These are phyloP conservation scores for Acacia crassicarpa DNA, from an alignment of 306 rosid genomes.

Conservation along the genomic window DNA sequence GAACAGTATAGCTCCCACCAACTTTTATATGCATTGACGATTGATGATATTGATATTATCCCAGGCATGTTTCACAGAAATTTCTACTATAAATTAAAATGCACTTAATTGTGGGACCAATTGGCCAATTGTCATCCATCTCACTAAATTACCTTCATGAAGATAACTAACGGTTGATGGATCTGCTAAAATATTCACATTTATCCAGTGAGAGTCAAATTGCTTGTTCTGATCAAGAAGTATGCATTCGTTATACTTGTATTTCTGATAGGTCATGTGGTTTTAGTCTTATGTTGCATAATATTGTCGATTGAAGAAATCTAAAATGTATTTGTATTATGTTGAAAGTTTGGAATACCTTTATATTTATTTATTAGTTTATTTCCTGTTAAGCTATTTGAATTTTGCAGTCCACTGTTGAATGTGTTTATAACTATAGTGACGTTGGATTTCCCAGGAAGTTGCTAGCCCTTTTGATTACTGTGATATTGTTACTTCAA, in stretches of 20 bases:
- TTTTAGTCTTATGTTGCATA: not conserved
- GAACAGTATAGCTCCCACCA: not conserved
- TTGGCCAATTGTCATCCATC: not conserved
- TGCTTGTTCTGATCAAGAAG: conserved; percentile 14
- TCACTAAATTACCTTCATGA: not conserved
- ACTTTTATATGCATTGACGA: not conserved
- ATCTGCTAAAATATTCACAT: not conserved
- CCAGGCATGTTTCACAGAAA: not conserved
- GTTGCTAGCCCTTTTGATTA: conserved; percentile 12
- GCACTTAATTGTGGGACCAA: not conserved
- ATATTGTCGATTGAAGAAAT: not conserved
- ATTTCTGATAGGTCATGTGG: not conserved
- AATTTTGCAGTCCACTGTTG: not conserved
- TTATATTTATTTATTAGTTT: not conserved
- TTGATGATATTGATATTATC: not conserved
- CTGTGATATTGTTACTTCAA: conserved; percentile 21
- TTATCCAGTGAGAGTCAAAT: conserved; percentile 5
- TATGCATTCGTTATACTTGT: not conserved
- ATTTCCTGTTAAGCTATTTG: not conserved
- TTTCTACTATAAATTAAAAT: not conserved
- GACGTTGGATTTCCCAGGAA: not conserved
- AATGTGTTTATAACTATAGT: not conserved
- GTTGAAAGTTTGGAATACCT: not conserved
- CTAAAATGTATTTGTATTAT: not conserved
- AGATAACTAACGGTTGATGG: not conserved